These are phyloP conservation scores for Diddensiella transvaalensis DNA, from an alignment of 805 yeast genomes.

Conservation along the genomic window DNA sequence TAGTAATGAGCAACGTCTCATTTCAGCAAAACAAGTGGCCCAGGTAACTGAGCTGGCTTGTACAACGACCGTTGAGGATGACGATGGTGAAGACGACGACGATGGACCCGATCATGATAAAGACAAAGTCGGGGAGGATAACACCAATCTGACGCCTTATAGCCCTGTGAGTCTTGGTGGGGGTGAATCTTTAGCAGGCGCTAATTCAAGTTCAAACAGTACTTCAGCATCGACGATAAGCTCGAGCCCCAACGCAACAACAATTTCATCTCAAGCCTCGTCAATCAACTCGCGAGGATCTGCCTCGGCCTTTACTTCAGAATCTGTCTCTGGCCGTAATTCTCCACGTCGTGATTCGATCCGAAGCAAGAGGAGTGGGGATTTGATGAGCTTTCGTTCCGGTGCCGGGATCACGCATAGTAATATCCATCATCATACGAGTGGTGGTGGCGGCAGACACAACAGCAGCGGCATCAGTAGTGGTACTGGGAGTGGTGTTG, in stretches of 20 bases:
- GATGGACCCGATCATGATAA: no score
- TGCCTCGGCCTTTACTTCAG: slow-evolving; percentile 3
- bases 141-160: no score
- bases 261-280: slow-evolving; percentile 17
- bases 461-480: neutral
- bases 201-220: no score
- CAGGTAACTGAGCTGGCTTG: neutral
- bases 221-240: slow-evolving; percentile 6
- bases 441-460: slow-evolving; percentile 1
- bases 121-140: no score
- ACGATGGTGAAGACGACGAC: neutral
- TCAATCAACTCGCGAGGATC: slow-evolving; percentile 2
- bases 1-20: no score
- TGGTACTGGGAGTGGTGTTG: neutral
- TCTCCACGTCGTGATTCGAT: slow-evolving; percentile 2
- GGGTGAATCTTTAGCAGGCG: no score
- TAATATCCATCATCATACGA: slow-evolving; percentile 7
- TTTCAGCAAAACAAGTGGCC: neutral
- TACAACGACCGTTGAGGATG: neutral
- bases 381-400: slow-evolving; percentile 5
- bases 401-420: slow-evolving; percentile 6
- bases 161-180: no score
- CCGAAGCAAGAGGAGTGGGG: slow-evolving; percentile 1
- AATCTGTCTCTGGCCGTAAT: slow-evolving; percentile 3
- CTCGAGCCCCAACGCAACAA: slow-evolving; percentile 20